Evolutionary conservation across 768 basidiomycete genomes (phyloP), one percentile per base, ranked within the genome.

Genomic region (Multifurca ochricompacta): DNA sequence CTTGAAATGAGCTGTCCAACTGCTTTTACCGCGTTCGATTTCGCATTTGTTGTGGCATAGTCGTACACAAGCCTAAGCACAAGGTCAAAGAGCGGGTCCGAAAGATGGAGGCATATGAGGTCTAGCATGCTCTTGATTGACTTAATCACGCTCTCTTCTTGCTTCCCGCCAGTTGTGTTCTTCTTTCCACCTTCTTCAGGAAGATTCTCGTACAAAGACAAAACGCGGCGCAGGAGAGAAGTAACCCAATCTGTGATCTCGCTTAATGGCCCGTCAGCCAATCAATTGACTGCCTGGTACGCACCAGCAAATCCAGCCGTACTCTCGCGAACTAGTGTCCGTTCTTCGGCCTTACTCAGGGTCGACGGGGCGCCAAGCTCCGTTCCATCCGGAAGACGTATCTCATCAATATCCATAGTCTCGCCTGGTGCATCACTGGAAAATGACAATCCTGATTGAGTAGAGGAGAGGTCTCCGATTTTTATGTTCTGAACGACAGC

Each of bases 161-260:
- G 78, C 66, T 87, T 88, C n/a, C 89, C 89, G 21, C 89, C 89
- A 2, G 90, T 91, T 32, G 78, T 85, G 58, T 88, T 88, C 69
- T 77, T 81, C 71, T 81, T 82, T 4, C 95, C 95, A 10, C 90
- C 92, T 69, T 95, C 94, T 67, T 98, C 95, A 0, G 94, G 94
- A 4, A 98, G 73, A 65, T 95, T 94, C 71, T 93, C 90, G 64
- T 87, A 94, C 18, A 97, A 70, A 1, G 87, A 80, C 48, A 91
- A 74, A 48, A 91, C 80, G 9, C 89, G 80, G 14, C 87, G 75
- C 63, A 91, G 83, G 28, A 91, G 77, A 19, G 84, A 81, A 0
- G 77, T 77, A 11, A 91, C 82, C 89, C 90, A 91, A 64, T 87
- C 90, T 89, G 55, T 18, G 8, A 37, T 31, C 5, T 14, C 18